phyloP scores from a whole-genome alignment of 495 filamentous ascomycete species.

The Neurospora sp. region DNA sequence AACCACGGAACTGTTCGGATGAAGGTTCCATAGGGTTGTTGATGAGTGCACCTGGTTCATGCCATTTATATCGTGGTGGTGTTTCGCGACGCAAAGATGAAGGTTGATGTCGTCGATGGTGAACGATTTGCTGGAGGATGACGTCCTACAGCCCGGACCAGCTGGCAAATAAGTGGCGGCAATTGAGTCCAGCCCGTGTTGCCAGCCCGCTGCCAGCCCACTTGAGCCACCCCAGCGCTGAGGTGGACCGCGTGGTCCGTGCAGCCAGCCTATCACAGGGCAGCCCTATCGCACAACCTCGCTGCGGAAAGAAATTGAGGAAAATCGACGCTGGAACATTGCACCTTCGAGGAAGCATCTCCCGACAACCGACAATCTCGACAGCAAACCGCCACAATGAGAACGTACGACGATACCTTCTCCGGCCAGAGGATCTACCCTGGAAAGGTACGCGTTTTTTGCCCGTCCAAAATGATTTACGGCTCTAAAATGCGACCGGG shows the following conservation, averaged over 20 bases:
- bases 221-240: neutral
- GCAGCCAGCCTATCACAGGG: constrained; percentile 19
- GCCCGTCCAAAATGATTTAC: neutral
- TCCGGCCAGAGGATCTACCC: constrained; percentile 97
- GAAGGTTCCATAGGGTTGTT: neutral
- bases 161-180: neutral
- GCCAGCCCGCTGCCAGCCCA: neutral
- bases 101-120: neutral
- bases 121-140: neutral
- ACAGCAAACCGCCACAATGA: constrained; percentile 62
- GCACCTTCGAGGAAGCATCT: constrained; percentile 21
- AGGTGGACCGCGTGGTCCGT: constrained; percentile 10
- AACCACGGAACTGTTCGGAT: neutral
- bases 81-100: neutral
- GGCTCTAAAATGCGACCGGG: neutral
- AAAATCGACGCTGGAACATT: constrained; percentile 23
- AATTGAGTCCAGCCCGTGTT: neutral
- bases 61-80: neutral
- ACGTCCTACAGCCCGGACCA: neutral
- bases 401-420: constrained; percentile 98
- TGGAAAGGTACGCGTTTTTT: constrained; percentile 70
- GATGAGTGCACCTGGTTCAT: neutral
- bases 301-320: constrained; percentile 22
- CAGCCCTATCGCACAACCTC: constrained; percentile 30
- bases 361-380: constrained; percentile 26